Base-by-base conservation (phyloP, 2,329 filamentous ascomycete species). In the Nemania diffusa region DNA sequence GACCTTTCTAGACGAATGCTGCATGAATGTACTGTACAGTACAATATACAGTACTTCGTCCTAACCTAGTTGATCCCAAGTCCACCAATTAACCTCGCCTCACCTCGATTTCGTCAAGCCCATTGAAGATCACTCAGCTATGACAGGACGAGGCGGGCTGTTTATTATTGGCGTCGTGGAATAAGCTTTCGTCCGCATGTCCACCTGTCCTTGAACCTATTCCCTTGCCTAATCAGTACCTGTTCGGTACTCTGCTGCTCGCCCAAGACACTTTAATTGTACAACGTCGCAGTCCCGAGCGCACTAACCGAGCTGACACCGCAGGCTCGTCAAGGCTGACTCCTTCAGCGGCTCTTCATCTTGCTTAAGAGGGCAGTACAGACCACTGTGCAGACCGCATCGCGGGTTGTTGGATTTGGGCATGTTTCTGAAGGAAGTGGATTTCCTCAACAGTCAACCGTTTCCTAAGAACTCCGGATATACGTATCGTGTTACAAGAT, bases 51-150 rank as follows among this genome's bases (percentile, higher is more conserved):
- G 46, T 50, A 50, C 9, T 32, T 32, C 29, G 29, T 32, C 40
- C 15, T 44, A 44, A 7, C 40, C 40, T 44, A 44, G 40, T 44
- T 44, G 64, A 50, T 59, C 50, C 42, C 53, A 56, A 64, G 58
- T 46, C 67, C 66, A 53, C 63, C 63, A 56, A 53, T 64, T 66
- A 66, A 52, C 58, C 66, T 66, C 61, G 48, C 63, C 65, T 64
- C 42, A 58, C 51, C 60, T 61, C 52, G 37, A 57, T 66, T 53
- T 59, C 44, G 48, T 60, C 56, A 57, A 48, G 53, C 32, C 42
- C 34, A 42, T 40, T 60, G 63, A 69, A 66, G 67, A 69, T 69
- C 67, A 67, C 62, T 67, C 68, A 67, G 68, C 68, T 68, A 62
- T 60, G 60, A 62, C 53, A 62, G 57, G 64, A 55, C 64, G 65